Evolutionary conservation across 441 rosid species (phyloP).

Genomic region (Biscutella laevigata): DNA sequence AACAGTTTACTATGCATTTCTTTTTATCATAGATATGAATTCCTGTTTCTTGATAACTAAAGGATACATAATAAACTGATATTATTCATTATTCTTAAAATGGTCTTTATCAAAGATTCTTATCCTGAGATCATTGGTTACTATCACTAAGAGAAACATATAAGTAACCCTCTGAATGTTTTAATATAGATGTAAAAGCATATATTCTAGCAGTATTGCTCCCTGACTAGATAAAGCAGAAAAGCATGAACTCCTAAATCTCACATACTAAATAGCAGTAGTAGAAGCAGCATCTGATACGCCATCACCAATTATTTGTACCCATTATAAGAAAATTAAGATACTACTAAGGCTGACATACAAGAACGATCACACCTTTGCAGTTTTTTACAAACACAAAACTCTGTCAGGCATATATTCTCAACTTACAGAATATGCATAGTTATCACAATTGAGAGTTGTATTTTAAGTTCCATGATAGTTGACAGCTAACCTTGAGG

Average conservation of each 20-base stretch:
- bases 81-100: slow-evolving; percentile 19
- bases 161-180: background rate
- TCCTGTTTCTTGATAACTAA: background rate
- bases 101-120: slow-evolving; percentile 18
- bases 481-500: slow-evolving; percentile 22
- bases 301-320: slow-evolving; percentile 12
- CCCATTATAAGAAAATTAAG: background rate
- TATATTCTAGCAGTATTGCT: slow-evolving; percentile 28
- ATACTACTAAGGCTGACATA: slow-evolving; percentile 8
- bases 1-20: background rate
- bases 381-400: slow-evolving; percentile 9
- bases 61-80: slow-evolving; percentile 8
- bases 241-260: slow-evolving; percentile 9
- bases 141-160: slow-evolving; percentile 1
- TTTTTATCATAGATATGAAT: background rate
- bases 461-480: slow-evolving; percentile 11
- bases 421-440: slow-evolving; percentile 21
- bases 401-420: slow-evolving; percentile 14
- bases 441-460: slow-evolving; percentile 4
- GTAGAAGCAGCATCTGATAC: slow-evolving; percentile 26
- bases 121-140: slow-evolving; percentile 15
- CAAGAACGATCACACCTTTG: slow-evolving; percentile 11
- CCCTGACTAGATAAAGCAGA: slow-evolving; percentile 31
- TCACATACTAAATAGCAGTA: slow-evolving; percentile 16
- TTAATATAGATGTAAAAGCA: slow-evolving; percentile 10